Base-by-base conservation (phyloP, 2,329 filamentous ascomycete species). In the Colletotrichum sp. region DNA sequence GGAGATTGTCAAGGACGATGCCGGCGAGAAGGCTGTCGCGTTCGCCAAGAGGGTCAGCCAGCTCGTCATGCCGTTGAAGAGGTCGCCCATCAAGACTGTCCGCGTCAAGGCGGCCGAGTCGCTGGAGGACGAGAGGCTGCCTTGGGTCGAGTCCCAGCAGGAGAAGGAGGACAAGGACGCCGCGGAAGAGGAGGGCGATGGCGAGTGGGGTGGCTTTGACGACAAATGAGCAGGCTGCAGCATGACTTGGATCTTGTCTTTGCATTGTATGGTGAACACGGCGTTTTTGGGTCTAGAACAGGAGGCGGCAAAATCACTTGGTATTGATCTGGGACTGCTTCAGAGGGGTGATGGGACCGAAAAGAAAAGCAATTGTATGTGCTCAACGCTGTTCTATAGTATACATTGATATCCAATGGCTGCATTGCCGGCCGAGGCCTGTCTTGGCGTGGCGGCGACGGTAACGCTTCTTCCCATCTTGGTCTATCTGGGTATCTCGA, bases 91-190 rank as follows among this genome's bases (percentile, higher is more conserved):
- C 70, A 97, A 95, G 84, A 89, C 91, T 29, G 91, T 97, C 66
- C 90, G 94, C 79, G 87, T 86, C 75, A 90, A 93, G 79, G 93
- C 93, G 1, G 88, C 87, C 74, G 94, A 96, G 78, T 90, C 91
- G 29, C 83, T 97, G 73, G 88, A 87, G 3, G 96, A 98, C 81
- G 92, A 93, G 78, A 89, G 95, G 76, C 83, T 98, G 81, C 89
- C 90, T 64, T 90, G 90, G 82, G 94, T 92, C 81, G 82, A 81
- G 77, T 85, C 82, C 76, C 79, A 83, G 5, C 24, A 27, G 61
- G 80, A 76, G 70, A 78, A 47, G 51, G 77, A 78, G 24, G 82
- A 78, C 16, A 78, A 77, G 15, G 82, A 81, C 58, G 82, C 82
- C 43, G 81, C 80, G 13, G 80, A 77, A 6, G 79, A 76, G n/a